Evolutionary conservation across 169 alveolate species (phyloP).

Genomic region (Cryptosporidium sp.): DNA sequence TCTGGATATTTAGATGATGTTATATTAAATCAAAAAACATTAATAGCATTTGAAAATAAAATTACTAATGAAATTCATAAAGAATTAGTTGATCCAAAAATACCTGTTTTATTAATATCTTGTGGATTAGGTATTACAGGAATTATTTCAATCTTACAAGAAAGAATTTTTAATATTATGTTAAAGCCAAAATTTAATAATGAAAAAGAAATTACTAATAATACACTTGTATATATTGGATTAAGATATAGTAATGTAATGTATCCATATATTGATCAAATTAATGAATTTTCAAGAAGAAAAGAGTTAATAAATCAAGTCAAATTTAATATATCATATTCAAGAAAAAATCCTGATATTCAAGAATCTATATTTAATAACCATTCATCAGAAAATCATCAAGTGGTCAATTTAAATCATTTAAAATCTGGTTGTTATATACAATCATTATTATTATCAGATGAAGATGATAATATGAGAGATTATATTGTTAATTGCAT

Average conservation of each 20-base stretch:
- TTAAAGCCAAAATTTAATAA: background rate
- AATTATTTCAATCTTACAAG: slow-evolving; percentile 64
- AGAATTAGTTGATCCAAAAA: slow-evolving; percentile 42
- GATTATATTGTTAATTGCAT: slow-evolving; percentile 24
- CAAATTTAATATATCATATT: slow-evolving; percentile 44
- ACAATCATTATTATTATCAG: slow-evolving; percentile 35
- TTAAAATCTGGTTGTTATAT: slow-evolving; percentile 48
- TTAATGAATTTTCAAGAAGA: slow-evolving; percentile 15
- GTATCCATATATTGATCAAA: slow-evolving; percentile 55
- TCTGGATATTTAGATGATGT: slow-evolving; percentile 27
- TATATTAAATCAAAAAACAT: background rate
- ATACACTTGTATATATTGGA: slow-evolving; percentile 39
- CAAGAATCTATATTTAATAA: slow-evolving; percentile 38
- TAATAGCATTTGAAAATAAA: slow-evolving; percentile 45
- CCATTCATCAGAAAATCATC: background rate
- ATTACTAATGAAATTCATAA: background rate
- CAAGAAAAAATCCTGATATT: slow-evolving; percentile 44
- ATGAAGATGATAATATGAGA: slow-evolving; percentile 2
- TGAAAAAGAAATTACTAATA: background rate
- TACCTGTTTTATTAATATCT: slow-evolving; percentile 40
- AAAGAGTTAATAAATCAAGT: background rate
- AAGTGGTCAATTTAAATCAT: slow-evolving; percentile 13
- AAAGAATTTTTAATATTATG: slow-evolving; percentile 23
- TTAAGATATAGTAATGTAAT: slow-evolving; percentile 50
- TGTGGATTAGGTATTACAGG: slow-evolving; percentile 70